Base-by-base conservation (phyloP, 2,329 filamentous ascomycete genomes). In the Phyllosticta ampelicida region DNA sequence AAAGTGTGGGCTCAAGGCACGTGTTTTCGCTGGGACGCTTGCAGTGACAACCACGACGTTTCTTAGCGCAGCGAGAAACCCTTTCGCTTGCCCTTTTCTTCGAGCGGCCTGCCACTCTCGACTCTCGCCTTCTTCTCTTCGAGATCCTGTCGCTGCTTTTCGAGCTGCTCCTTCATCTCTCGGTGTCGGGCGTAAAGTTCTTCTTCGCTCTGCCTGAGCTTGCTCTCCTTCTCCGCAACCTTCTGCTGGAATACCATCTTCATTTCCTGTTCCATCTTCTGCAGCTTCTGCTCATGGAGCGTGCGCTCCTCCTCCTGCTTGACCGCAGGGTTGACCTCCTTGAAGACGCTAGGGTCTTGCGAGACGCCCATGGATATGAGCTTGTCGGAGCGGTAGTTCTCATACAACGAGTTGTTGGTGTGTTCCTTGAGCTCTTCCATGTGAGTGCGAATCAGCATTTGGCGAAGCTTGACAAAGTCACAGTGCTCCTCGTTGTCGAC, bases 181-280 rank as follows among this genome's bases (percentile, higher is more conserved):
- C 92, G 86, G 80, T 99, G 94, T 68, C 94, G 87, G 65, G 94
- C 91, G 71, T 97, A 97, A 60, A 99, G 80, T 81, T 99, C 94
- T 75, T 99, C 94, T 77, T 99, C 94, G 81, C 90, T 96, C 79
- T 97, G 94, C 80, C 95, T 95, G 74, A 99, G 81, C 79, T 99
- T 99, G 84, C 90, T 96, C 79, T 99, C 94, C 82, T 99, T 99
- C 77, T 99, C 94, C 65, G 90, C 86, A 29, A 99, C 94, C 87
- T 99, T 99, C 75, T 99, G 94, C 76, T 97, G 94, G 90, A 99
- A 99, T 66, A 99, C 94, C 89, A 96, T 96, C 89, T 99, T 99
- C 94, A 99, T 99, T 77, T 99, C 94, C 70, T 90, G 86, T 77
- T 99, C 94, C 94, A 99, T 99, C 89, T 99, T 99, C 75, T 92